Base-by-base conservation (phyloP, 78 protist species). In the Polysphondylium violaceum region DNA sequence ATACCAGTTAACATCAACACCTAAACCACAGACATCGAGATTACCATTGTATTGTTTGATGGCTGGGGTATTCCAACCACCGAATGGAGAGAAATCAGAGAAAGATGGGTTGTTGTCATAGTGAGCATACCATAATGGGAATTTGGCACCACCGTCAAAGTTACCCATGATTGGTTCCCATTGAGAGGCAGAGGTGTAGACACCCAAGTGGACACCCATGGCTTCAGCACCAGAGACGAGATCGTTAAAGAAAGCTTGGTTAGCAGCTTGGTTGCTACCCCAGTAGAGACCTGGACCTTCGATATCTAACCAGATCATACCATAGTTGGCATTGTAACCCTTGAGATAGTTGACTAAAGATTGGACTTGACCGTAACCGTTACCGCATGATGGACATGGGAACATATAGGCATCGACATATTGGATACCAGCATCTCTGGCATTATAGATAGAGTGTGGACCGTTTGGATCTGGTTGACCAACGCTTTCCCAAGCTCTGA, bases 1-100 rank as follows among this genome's bases (percentile, higher is more conserved):
- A n/a, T 51, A 50, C 44, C 71, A 72, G 55, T 76, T 89, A 29
- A 51, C 14, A 67, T 76, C 81, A n/a, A 65, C 17, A 23, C 75
- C 69, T 14, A 75, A 50, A 51, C 86, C 94, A 67, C 94, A 89
- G 0, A 40, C 36, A 31, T 9, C 19, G 14, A 5, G 12, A 40
- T 41, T 64, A 23, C 61, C 87, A 12, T 16, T 12, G 63, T 88
- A 93, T 72, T 93, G 96, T 78, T 93, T 93, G 16, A 93, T 88
- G 41, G 72, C 7, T 44, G 96, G 96, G 3, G 43, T 19, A 17
- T 7, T 0, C 88, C 92, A 93, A 23, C 93, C 93, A 44, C 85
- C 88, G 35, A 93, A 93, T 65, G 96, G 76, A 1, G 76, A 40
- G 36, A 75, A 87, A 73, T 87, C 96, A n/a, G 25, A 38, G 81